A percentile compares a stretch with the other conserved stretches of the same genome.
These are phyloP conservation scores for Blastobotrys aristatus DNA, from an alignment of 1,139 yeast species.

Conservation along the genomic window DNA sequence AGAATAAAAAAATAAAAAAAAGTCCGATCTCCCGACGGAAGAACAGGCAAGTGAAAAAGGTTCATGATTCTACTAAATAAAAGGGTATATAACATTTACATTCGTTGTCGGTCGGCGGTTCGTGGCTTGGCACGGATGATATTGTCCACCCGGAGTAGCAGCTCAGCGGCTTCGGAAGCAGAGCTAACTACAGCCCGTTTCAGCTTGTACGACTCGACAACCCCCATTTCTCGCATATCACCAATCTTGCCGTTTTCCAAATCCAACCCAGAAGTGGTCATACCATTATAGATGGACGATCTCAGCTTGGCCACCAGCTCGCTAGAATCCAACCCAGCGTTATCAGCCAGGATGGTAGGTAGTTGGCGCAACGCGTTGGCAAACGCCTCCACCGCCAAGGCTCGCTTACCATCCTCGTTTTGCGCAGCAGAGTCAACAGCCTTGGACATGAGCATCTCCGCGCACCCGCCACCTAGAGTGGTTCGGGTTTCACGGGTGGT, in stretches of 20 bases:
- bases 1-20: slow-evolving; percentile 1
- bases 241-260: slow-evolving; percentile 77
- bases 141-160: slow-evolving; percentile 84
- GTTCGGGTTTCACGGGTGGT: slow-evolving; percentile 94
- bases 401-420: slow-evolving; percentile 87
- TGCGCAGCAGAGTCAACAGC: slow-evolving; percentile 96
- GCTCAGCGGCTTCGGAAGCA: slow-evolving; percentile 97
- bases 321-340: slow-evolving; percentile 94
- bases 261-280: slow-evolving; percentile 87
- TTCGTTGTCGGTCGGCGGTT: slow-evolving; percentile 70
- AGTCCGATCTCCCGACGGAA: no score
- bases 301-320: slow-evolving; percentile 88
- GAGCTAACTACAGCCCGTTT: slow-evolving; percentile 93
- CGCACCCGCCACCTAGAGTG: slow-evolving; percentile 95
- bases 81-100: slow-evolving; percentile 4
- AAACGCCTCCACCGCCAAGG: slow-evolving; percentile 91
- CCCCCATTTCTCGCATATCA: slow-evolving; percentile 91
- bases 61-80: neutral
- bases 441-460: slow-evolving; percentile 97
- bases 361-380: slow-evolving; percentile 91
- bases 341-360: slow-evolving; percentile 93
- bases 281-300: slow-evolving; percentile 89
- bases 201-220: slow-evolving; percentile 86
- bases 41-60: neutral
- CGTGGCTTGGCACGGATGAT: slow-evolving; percentile 96